Evolutionary conservation across 768 basidiomycete species (phyloP).

Genomic region (Calocera cornea): DNA sequence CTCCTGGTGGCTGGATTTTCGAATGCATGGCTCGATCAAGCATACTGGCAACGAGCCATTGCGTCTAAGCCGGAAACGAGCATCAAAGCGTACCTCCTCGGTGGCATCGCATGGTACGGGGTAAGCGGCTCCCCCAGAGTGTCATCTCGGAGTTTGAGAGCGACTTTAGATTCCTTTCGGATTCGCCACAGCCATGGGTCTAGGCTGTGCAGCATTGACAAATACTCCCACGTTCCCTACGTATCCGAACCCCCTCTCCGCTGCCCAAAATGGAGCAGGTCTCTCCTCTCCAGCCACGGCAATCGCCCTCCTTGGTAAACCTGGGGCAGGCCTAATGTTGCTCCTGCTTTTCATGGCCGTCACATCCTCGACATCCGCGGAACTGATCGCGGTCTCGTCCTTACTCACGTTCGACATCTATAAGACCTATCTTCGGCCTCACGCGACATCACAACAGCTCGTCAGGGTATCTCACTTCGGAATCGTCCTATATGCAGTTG

Average conservation of each 20-base stretch:
- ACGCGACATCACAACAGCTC: conserved; percentile 18
- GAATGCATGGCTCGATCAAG: conserved; percentile 17
- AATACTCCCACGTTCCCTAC: conserved; percentile 39
- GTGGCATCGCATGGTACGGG: conserved; percentile 46
- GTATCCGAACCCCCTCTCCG: conserved; percentile 33
- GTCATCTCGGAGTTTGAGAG: too few species aligned
- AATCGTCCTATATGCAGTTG: conserved; percentile 20
- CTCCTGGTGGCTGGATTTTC: conserved; percentile 14
- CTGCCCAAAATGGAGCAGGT: conserved; percentile 27
- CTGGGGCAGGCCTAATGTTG: conserved; percentile 33
- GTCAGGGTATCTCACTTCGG: conserved; percentile 16
- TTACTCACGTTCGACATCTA: conserved; percentile 22
- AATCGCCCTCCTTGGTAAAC: conserved; percentile 33
- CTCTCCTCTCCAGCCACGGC: conserved; percentile 37
- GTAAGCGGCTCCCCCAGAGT: neutral
- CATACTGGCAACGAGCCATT: conserved; percentile 42
- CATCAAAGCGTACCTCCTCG: conserved; percentile 34
- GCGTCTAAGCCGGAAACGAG: conserved; percentile 27
- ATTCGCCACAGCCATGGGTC: conserved; percentile 34
- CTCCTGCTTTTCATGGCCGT: conserved; percentile 40
- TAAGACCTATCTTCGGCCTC: conserved; percentile 29
- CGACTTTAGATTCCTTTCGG: conserved; percentile 36
- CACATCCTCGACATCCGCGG: conserved; percentile 34
- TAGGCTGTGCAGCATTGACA: conserved; percentile 28
- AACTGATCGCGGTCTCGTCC: conserved; percentile 34